A percentile compares a stretch with the other conserved stretches of the same genome.
phyloP scores from a whole-genome alignment of 371 early-diverging fungal genomes.

The Apophysomyces sp. region DNA sequence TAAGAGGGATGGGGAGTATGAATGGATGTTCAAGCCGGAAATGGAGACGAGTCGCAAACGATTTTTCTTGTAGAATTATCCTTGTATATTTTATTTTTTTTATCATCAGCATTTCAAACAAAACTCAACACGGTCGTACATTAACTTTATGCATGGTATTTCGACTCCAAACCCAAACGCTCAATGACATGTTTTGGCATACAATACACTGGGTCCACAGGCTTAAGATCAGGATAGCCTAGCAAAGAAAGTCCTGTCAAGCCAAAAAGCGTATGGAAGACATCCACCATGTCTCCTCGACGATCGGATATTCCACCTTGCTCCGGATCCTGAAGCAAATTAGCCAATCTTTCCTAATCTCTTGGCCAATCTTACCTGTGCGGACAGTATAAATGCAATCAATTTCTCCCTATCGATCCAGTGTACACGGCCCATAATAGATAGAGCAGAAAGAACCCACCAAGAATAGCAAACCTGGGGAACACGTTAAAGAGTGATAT shows the following conservation, averaged over 20 bases:
- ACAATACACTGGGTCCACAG: slow-evolving; percentile 92
- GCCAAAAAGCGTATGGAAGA: slow-evolving; percentile 98
- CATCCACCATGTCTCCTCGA: slow-evolving; percentile 91
- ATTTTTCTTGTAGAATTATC: slow-evolving; percentile 67
- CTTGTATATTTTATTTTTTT: neutral
- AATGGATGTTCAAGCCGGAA: slow-evolving; percentile 92
- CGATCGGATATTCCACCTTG: slow-evolving; percentile 97
- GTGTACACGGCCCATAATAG: slow-evolving; percentile 79
- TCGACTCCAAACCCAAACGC: slow-evolving; percentile 49
- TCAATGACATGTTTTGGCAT: slow-evolving; percentile 79
- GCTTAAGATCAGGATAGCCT: slow-evolving; percentile 70
- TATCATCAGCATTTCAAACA: slow-evolving; percentile 2
- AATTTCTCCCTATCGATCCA: slow-evolving; percentile 89
- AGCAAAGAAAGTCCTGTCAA: slow-evolving; percentile 88
- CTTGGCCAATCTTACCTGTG: slow-evolving; percentile 61
- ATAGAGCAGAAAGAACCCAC: slow-evolving; percentile 95
- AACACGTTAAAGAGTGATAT: neutral
- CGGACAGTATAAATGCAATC: slow-evolving; percentile 75
- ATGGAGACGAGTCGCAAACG: slow-evolving; percentile 84
- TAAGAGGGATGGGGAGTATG: slow-evolving; percentile 90
- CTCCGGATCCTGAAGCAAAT: slow-evolving; percentile 62
- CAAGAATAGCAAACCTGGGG: slow-evolving; percentile 95
- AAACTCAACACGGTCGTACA: neutral
- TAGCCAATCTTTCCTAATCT: neutral
- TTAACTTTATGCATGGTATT: slow-evolving; percentile 9